Conservation (phyloP, 2,329 filamentous ascomycete species). For the Stachybotrys chartarum region DNA sequence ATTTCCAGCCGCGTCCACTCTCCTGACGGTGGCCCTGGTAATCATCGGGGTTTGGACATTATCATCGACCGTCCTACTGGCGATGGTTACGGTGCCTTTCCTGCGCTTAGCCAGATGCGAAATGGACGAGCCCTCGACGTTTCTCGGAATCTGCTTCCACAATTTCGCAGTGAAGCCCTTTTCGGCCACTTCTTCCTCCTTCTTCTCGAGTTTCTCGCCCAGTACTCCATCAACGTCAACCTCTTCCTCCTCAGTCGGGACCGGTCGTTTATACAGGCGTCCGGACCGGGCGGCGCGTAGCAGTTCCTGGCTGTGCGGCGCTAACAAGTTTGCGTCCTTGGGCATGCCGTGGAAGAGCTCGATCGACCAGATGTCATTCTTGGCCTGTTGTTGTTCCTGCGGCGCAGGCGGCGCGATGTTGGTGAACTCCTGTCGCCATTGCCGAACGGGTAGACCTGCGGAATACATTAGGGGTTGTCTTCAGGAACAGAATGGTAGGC, state of each 20-base stretch:
- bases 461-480: constrained; percentile 4
- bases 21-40: constrained; percentile 73
- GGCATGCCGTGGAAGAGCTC: constrained; percentile 79
- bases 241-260: constrained; percentile 54
- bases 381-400: constrained; percentile 54
- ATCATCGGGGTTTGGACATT: constrained; percentile 46
- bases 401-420: constrained; percentile 59
- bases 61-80: constrained; percentile 42
- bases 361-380: constrained; percentile 62
- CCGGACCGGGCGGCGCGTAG: constrained; percentile 75
- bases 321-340: constrained; percentile 71
- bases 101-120: constrained; percentile 55
- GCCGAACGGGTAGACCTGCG: constrained; percentile 76
- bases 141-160: constrained; percentile 57
- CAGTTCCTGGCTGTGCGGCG: constrained; percentile 74
- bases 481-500: neutral
- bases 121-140: constrained; percentile 42
- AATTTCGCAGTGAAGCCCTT: constrained; percentile 49
- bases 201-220: constrained; percentile 50
- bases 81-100: constrained; percentile 52
- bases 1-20: constrained; percentile 71
- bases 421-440: constrained; percentile 73
- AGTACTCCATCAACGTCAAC: constrained; percentile 37
- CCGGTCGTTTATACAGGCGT: constrained; percentile 65
- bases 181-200: constrained; percentile 51